A percentile compares a stretch with the other conserved stretches of the same genome.
These are phyloP conservation scores for Neofusicoccum ribis DNA, from an alignment of 2,329 filamentous ascomycete species.

Conservation along the genomic window DNA sequence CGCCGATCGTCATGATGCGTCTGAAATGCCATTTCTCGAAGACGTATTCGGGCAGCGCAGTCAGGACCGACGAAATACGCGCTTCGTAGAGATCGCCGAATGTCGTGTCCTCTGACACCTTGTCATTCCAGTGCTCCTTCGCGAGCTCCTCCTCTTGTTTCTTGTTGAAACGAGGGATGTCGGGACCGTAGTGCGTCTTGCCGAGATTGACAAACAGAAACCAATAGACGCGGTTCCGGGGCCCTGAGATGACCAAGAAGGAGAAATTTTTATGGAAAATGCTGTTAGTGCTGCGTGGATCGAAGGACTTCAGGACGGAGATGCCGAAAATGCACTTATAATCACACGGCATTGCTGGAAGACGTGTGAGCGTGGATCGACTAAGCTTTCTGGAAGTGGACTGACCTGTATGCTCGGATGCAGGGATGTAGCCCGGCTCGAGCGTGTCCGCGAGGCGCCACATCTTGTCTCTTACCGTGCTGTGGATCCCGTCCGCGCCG, in stretches of 20 bases:
- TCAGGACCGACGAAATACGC: slow-evolving; percentile 25
- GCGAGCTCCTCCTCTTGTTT: slow-evolving; percentile 34
- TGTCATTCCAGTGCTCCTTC: slow-evolving; percentile 27
- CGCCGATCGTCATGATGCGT: slow-evolving; percentile 43
- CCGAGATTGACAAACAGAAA: slow-evolving; percentile 30
- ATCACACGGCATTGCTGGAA: background rate
- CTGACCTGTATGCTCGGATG: background rate
- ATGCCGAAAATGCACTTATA: slow-evolving; percentile 18
- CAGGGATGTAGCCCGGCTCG: background rate
- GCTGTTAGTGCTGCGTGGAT: slow-evolving; percentile 1
- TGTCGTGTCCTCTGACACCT: slow-evolving; percentile 29
- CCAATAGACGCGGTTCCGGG: slow-evolving; percentile 26
- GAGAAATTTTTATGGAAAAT: slow-evolving; percentile 22
- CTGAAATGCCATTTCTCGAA: slow-evolving; percentile 43
- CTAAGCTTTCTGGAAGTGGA: too few relatives aligned
- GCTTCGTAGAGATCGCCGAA: slow-evolving; percentile 39
- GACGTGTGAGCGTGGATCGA: background rate
- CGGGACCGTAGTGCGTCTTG: slow-evolving; percentile 23
- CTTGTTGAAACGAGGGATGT: slow-evolving; percentile 34
- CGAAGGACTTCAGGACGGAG: slow-evolving; percentile 1
- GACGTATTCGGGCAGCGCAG: slow-evolving; percentile 40
- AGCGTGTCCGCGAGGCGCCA: slow-evolving; percentile 20
- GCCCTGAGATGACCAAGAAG: slow-evolving; percentile 24
- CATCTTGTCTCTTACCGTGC: slow-evolving; percentile 4
- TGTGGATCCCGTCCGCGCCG: slow-evolving; percentile 16